These are phyloP conservation scores for Trametes pubescens DNA, from an alignment of 1,284 basidiomycete species.

Conservation along the genomic window DNA sequence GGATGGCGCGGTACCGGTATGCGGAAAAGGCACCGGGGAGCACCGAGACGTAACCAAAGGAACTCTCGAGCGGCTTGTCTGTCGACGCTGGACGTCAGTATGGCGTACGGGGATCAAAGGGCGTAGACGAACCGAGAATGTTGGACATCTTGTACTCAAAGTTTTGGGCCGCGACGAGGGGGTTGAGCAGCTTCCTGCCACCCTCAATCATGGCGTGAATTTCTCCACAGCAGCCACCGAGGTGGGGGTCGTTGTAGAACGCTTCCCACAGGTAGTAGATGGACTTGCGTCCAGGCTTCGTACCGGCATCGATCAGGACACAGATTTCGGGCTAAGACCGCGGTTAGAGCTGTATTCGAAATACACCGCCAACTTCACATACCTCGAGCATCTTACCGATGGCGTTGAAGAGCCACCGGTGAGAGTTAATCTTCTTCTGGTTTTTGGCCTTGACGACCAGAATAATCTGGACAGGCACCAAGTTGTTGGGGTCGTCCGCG, in stretches of 20 bases:
- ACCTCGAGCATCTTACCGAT: slow-evolving; percentile 86
- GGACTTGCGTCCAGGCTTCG: slow-evolving; percentile 95
- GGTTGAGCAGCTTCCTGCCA: slow-evolving; percentile 92
- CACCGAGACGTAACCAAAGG: slow-evolving; percentile 96
- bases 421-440: slow-evolving; percentile 97
- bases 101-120: slow-evolving; percentile 2
- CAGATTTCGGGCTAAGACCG: slow-evolving; percentile 81
- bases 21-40: slow-evolving; percentile 97
- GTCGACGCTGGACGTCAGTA: slow-evolving; percentile 19
- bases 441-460: slow-evolving; percentile 97
- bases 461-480: slow-evolving; percentile 96
- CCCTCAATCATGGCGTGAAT: slow-evolving; percentile 95
- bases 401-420: slow-evolving; percentile 98
- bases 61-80: slow-evolving; percentile 95
- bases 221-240: slow-evolving; percentile 90
- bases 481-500: slow-evolving; percentile 87
- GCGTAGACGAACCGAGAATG: slow-evolving; percentile 74
- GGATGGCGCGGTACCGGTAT: slow-evolving; percentile 91
- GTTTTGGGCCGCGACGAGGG: slow-evolving; percentile 94
- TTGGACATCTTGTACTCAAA: slow-evolving; percentile 99
- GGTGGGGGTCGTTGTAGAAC: slow-evolving; percentile 79
- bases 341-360: slow-evolving; percentile 11
- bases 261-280: slow-evolving; percentile 98
- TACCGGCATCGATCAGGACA: slow-evolving; percentile 93
- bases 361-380: slow-evolving; percentile 22